Base-by-base conservation (phyloP, 306 rosid genomes). In the Potentilla sterilis region DNA sequence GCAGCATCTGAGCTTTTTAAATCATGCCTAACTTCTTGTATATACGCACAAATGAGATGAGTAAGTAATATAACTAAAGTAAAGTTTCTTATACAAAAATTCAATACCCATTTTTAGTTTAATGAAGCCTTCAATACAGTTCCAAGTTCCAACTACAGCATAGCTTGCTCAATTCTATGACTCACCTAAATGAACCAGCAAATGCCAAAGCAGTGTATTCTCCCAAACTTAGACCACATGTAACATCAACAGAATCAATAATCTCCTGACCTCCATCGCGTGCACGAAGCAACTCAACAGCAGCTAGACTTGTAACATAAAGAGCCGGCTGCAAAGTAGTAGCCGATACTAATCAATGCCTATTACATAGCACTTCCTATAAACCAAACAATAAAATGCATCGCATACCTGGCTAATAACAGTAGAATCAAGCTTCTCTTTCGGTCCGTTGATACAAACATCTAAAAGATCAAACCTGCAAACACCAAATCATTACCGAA, bases 151-250 rank as follows among this genome's bases (percentile, higher is more conserved):
- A 65, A 41, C 38, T 11, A 0, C 32, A 18, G 49, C 11, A 37
- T 37, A 4, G 4, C 38, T n/a, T n/a, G n/a, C 24, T 55, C 67
- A 3, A 76, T 40, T 22, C 13, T 58, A 74, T 7, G 35, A 61
- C 85, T 81, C 84, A 95, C 99, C 98, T 89, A 79, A 95, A 90
- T 69, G 97, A 94, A 80, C 92, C 97, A 76, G 98, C 88, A 90
- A 90, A 95, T 75, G 97, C 93, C 40, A 95, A 85, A 77, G 99
- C 98, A 68, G 98, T 92, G 68, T 95, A 95, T 80, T 95, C 99
- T 85, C 99, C 99, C 78, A 95, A 81, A 80, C 99, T 95, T 63
- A 95, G 87, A 83, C 98, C 99, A 73, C 99, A 90, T 5, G 99
- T 88, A 65, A 92, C 99, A 82, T 95, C 99, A 73, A 95, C 96